Percentiles rank a stretch among this genome's conserved stretches.
phyloP scores from a whole-genome alignment of 2,329 filamentous ascomycete species.

The Phoma herbarum region DNA sequence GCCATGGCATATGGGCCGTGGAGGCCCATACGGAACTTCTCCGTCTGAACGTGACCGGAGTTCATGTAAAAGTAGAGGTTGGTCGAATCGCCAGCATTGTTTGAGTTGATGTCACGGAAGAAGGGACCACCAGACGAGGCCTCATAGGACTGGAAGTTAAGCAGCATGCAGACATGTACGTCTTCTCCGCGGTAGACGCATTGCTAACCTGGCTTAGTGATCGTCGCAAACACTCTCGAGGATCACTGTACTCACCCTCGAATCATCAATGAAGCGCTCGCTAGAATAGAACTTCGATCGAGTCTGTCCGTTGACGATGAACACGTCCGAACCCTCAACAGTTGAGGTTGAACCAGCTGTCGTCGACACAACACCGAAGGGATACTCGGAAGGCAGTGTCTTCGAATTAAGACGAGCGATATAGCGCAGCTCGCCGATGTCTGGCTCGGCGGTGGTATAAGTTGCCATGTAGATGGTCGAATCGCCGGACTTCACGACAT shows the following conservation, averaged over 20 bases:
- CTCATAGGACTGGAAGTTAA: conserved; percentile 65
- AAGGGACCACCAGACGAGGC: conserved; percentile 72
- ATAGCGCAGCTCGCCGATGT: conserved; percentile 66
- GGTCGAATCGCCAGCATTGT: conserved; percentile 67
- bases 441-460: conserved; percentile 62
- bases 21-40: conserved; percentile 68
- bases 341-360: conserved; percentile 61
- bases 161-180: conserved; percentile 69
- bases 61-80: conserved; percentile 75
- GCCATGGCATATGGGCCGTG: conserved; percentile 71
- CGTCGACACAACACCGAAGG: conserved; percentile 60
- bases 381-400: conserved; percentile 46
- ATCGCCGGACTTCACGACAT: conserved; percentile 68
- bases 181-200: conserved; percentile 64
- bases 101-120: conserved; percentile 68
- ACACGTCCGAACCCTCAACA: conserved; percentile 64
- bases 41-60: conserved; percentile 66
- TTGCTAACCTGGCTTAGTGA: conserved; percentile 56
- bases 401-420: conserved; percentile 67
- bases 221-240: background rate
- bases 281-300: conserved; percentile 76
- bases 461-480: conserved; percentile 65
- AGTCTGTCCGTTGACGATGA: conserved; percentile 68
- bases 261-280: conserved; percentile 73
- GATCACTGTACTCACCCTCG: conserved; percentile 18